phyloP scores from a whole-genome alignment of 2,329 filamentous ascomycete genomes.

The Exutisphaerella laricina region DNA sequence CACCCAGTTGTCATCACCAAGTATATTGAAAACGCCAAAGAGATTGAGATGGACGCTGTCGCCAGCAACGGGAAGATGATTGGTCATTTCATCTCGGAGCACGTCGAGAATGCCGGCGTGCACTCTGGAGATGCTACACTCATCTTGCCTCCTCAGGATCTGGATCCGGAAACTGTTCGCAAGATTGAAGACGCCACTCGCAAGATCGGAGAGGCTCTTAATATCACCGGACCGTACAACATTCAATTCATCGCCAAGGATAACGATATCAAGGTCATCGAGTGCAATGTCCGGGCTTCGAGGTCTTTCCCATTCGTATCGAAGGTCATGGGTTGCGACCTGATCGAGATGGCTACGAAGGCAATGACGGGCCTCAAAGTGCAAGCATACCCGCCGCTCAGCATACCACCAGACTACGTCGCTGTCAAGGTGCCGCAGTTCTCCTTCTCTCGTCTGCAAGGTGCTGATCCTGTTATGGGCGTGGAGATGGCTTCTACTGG shows the following conservation, averaged over 20 bases:
- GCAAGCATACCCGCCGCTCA: conserved; percentile 70
- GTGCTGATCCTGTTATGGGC: conserved; percentile 90
- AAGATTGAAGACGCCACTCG: conserved; percentile 91
- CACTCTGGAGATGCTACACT: conserved; percentile 97
- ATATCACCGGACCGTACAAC: conserved; percentile 95
- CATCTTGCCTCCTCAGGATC: conserved; percentile 86
- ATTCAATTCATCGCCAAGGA: conserved; percentile 99
- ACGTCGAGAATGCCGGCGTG: conserved; percentile 97
- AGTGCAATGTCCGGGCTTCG: conserved; percentile 95
- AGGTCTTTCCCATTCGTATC: conserved; percentile 97
- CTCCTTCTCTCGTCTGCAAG: conserved; percentile 94
- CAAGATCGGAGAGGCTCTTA: conserved; percentile 90
- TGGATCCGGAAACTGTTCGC: conserved; percentile 63
- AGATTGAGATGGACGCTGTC: conserved; percentile 99
- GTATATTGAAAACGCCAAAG: conserved; percentile 98
- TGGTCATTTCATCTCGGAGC: conserved; percentile 96
- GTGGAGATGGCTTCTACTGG: conserved; percentile 99
- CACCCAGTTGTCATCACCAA: conserved; percentile 98
- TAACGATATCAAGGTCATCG: conserved; percentile 99
- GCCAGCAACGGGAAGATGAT: conserved; percentile 83
- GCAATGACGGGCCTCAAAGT: conserved; percentile 86
- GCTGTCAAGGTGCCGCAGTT: conserved; percentile 98
- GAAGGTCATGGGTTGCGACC: conserved; percentile 95
- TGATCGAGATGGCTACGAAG: conserved; percentile 98
- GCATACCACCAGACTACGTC: conserved; percentile 74